phyloP scores from a whole-genome alignment of 345 rosid genomes.

The Acer yangbiense region DNA sequence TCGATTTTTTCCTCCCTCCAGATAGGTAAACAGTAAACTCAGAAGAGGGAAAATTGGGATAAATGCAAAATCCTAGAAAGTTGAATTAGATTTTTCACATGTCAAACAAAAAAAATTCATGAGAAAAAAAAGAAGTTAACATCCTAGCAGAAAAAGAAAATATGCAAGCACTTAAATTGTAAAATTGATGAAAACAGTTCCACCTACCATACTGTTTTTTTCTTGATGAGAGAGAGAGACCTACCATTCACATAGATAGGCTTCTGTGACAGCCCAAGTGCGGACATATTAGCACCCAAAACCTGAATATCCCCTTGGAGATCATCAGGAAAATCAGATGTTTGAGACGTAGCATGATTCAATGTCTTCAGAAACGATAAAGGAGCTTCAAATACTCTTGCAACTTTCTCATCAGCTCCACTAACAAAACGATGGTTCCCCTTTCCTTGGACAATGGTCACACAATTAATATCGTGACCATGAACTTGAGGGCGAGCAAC shows the following conservation, averaged over 20 bases:
- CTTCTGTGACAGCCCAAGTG: slow-evolving; percentile 95
- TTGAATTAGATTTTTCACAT: not conserved
- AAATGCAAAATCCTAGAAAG: not conserved
- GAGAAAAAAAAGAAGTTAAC: not conserved
- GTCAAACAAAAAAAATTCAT: slow-evolving; percentile 3
- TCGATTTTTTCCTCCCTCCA: not conserved
- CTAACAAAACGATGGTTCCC: slow-evolving; percentile 91
- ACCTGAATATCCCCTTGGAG: slow-evolving; percentile 63
- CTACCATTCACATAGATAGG: slow-evolving; percentile 78
- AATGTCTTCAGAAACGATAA: slow-evolving; percentile 82
- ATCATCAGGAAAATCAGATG: slow-evolving; percentile 53
- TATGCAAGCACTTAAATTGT: not conserved
- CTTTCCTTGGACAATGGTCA: slow-evolving; percentile 71
- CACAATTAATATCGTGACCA: slow-evolving; percentile 93
- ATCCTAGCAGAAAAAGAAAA: slow-evolving; percentile 14
- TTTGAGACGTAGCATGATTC: slow-evolving; percentile 53
- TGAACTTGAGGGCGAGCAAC: slow-evolving; percentile 95
- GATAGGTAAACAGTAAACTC: not conserved
- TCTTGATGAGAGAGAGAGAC: slow-evolving; percentile 18
- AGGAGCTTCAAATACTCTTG: slow-evolving; percentile 92
- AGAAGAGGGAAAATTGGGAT: not conserved
- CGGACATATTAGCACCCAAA: slow-evolving; percentile 96
- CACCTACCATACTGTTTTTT: not conserved
- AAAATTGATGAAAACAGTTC: slow-evolving; percentile 7
- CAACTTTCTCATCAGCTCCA: slow-evolving; percentile 98